A percentile compares a stretch with the other conserved stretches of the same genome.
Evolutionary conservation across 768 basidiomycete genomes (phyloP).

Genomic region (Trichaptum fuscoviolaceum): DNA sequence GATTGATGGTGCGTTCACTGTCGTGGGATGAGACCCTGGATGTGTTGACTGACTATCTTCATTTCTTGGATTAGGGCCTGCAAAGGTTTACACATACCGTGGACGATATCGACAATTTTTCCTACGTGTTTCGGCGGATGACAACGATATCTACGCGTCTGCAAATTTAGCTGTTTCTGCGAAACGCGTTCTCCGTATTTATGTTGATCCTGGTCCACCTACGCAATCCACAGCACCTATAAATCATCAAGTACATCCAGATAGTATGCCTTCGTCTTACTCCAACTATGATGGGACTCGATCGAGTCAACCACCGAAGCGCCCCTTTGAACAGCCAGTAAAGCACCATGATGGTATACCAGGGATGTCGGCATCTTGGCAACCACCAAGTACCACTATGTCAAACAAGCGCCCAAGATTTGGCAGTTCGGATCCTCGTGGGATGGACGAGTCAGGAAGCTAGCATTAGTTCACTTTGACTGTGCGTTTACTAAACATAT

Average conservation of each 20-base stretch:
- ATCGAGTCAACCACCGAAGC: neutral
- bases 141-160: conserved; percentile 43
- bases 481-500: neutral
- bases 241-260: too few species aligned
- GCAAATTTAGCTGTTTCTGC: conserved; percentile 39
- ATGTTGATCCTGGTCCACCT: neutral
- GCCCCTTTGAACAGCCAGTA: neutral
- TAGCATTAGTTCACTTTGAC: neutral
- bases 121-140: conserved; percentile 53
- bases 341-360: neutral
- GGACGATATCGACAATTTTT: conserved; percentile 68
- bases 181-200: neutral
- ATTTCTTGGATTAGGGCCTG: conserved; percentile 47
- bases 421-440: neutral
- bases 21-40: neutral
- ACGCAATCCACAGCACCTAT: neutral
- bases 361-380: neutral
- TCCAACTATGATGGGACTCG: too few species aligned
- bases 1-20: conserved; percentile 12
- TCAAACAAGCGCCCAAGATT: neutral
- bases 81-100: conserved; percentile 59
- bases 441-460: neutral
- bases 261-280: too few species aligned
- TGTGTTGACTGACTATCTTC: conserved; percentile 7
- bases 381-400: neutral